These are phyloP conservation scores for Trichosporon asahii DNA, from an alignment of 1,284 basidiomycete genomes.

Conservation along the genomic window DNA sequence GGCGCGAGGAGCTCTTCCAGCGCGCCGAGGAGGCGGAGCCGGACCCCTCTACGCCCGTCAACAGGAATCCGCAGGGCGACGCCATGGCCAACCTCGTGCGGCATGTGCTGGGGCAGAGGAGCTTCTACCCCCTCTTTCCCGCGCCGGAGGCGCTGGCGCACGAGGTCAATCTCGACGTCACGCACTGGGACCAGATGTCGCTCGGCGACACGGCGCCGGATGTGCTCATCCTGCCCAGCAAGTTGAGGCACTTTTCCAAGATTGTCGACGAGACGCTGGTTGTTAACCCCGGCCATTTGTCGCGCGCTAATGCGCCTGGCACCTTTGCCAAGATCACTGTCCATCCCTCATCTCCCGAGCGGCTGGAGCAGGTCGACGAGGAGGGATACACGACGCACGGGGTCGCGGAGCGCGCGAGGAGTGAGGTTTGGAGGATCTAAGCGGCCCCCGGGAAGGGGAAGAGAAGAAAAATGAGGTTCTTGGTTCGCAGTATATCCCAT, in stretches of 20 bases:
- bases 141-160: constrained; percentile 66
- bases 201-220: constrained; percentile 62
- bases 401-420: constrained; percentile 47
- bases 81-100: constrained; percentile 73
- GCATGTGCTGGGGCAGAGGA: constrained; percentile 80
- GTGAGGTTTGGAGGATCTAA: constrained; percentile 45
- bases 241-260: constrained; percentile 79
- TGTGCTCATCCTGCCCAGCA: constrained; percentile 77
- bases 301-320: constrained; percentile 43
- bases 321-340: constrained; percentile 51
- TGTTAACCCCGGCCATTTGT: constrained; percentile 49
- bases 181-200: constrained; percentile 58
- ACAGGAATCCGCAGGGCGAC: constrained; percentile 59
- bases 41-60: constrained; percentile 39
- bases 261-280: constrained; percentile 51
- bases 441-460: too few relatives aligned
- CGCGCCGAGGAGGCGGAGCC: constrained; percentile 65
- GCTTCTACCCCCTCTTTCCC: constrained; percentile 94
- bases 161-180: constrained; percentile 83
- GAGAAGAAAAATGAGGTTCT: too few relatives aligned
- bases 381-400: constrained; percentile 39
- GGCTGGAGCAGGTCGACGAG: constrained; percentile 27
- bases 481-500: not conserved
- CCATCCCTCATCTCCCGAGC: constrained; percentile 36
- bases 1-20: constrained; percentile 76